Base-by-base conservation (phyloP, 495 filamentous ascomycete genomes). In the Bacidia rubella region DNA sequence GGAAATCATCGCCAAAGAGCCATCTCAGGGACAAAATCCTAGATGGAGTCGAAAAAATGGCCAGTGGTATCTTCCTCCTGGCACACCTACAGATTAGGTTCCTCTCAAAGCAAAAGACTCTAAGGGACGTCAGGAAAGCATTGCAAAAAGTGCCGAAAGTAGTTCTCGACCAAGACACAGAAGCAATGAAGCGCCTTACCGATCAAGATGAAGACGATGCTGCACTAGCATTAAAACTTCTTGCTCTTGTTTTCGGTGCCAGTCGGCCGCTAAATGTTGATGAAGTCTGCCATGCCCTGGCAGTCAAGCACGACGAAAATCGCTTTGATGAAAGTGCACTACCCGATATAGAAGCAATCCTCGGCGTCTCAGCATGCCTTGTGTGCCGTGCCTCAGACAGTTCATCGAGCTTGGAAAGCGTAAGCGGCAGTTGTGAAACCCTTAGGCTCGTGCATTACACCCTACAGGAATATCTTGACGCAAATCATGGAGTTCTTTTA, bases 71-170 rank as follows among this genome's bases (percentile, higher is more conserved):
- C 70, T 78, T 79, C 52, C 62, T 80, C 0, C 63, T 77, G 35
- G 73, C 74, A 21, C 64, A 60, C 10, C 65, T 80, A 0, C 62
- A 76, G 57, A 40, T 74, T 2, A 65, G 69, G 11, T 68, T 67
- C 3, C 62, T 79, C 19, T 29, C 47, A 0, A 62, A 60, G 4
- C 70, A 72, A 54, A 53, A 9, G 1, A 65, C 51, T 0, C 11
- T 42, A 1, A 59, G 59, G n/a, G 57, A 60, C 2, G 35, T 77
- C 1, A 55, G 53, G 21, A 51, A 26, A 1, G 56, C 70, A 7
- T 39, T 74, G 2, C 32, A 53, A 20, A 47, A 52, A 2, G 54
- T 68, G 0, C 49, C 62, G 2, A 57, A n/a, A 0, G 38, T 29
- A 5, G 60, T 61, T 26, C 52, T 66, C 12, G 49, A 54, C n/a